Percentiles rank a stretch among this genome's conserved stretches.
phyloP scores from a whole-genome alignment of 106 monocot genomes.

The Platanthera zijinensis region DNA sequence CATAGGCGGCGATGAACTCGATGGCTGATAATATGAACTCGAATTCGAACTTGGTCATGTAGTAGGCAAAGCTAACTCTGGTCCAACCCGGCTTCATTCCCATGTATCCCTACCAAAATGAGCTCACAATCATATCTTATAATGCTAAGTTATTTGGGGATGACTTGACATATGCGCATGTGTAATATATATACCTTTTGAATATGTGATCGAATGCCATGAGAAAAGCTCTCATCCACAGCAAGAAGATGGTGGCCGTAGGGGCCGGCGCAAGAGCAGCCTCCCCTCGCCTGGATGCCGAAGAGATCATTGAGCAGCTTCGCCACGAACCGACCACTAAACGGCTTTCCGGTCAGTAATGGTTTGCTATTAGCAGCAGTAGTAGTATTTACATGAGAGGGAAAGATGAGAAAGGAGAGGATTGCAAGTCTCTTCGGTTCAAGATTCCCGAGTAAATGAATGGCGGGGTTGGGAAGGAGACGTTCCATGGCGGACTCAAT shows the following conservation, averaged over 20 bases:
- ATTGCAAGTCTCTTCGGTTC: constrained; percentile 22
- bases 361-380: background rate
- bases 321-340: constrained; percentile 37
- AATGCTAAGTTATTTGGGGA: background rate
- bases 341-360: constrained; percentile 14
- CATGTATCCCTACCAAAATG: constrained; percentile 20
- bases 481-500: constrained; percentile 8
- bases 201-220: constrained; percentile 17
- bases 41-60: constrained; percentile 27
- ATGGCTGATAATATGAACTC: constrained; percentile 21
- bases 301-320: constrained; percentile 45
- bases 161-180: too few relatives aligned
- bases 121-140: background rate
- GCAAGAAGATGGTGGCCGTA: constrained; percentile 34
- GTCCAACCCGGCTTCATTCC: constrained; percentile 48
- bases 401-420: constrained; percentile 37
- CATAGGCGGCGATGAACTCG: constrained; percentile 28
- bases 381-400: background rate
- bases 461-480: constrained; percentile 13
- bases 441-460: constrained; percentile 21
- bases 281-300: constrained; percentile 45
- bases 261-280: constrained; percentile 40
- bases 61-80: constrained; percentile 37
- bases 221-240: constrained; percentile 20
- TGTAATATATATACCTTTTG: constrained; percentile 17